phyloP scores from a whole-genome alignment of 2,329 filamentous ascomycete species.

The Ophiostoma triangulosporum region DNA sequence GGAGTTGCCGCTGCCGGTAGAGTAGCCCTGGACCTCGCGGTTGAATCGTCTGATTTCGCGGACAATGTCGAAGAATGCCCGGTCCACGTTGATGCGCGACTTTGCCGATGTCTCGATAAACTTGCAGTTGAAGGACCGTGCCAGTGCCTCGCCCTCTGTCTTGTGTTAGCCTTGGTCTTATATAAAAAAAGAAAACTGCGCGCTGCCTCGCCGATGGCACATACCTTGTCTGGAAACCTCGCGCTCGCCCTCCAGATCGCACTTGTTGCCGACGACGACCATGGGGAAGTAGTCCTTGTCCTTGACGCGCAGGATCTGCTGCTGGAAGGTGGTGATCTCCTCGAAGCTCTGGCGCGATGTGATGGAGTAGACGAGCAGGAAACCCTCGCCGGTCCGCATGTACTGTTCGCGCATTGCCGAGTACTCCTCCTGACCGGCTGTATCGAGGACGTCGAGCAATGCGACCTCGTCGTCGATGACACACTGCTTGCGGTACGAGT shows the following conservation, averaged over 20 bases:
- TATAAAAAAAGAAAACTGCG: no score
- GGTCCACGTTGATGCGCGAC: slow-evolving; percentile 94
- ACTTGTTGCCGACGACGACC: slow-evolving; percentile 98
- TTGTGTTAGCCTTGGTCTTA: background rate
- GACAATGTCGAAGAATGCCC: slow-evolving; percentile 96
- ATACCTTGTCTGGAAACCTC: slow-evolving; percentile 85
- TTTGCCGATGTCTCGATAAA: slow-evolving; percentile 99
- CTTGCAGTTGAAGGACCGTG: slow-evolving; percentile 82
- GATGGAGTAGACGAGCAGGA: slow-evolving; percentile 96
- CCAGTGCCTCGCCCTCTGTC: slow-evolving; percentile 78
- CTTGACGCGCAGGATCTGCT: slow-evolving; percentile 96
- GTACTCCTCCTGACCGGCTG: slow-evolving; percentile 97
- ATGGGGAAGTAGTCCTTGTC: slow-evolving; percentile 99
- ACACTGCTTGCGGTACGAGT: slow-evolving; percentile 99
- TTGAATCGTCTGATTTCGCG: slow-evolving; percentile 97
- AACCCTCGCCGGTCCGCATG: slow-evolving; percentile 97
- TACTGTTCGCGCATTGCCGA: slow-evolving; percentile 99
- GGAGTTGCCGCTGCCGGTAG: slow-evolving; percentile 52
- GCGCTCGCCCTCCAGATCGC: slow-evolving; percentile 87
- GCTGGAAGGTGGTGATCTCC: slow-evolving; percentile 96
- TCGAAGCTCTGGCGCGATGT: slow-evolving; percentile 95
- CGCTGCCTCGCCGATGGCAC: no score
- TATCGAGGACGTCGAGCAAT: slow-evolving; percentile 93
- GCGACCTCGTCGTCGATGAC: slow-evolving; percentile 97
- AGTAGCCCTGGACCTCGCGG: slow-evolving; percentile 90